Percentiles rank a stretch among this genome's conserved stretches.
Conservation (phyloP, 305 asterid species). For the Striga hermonthica region DNA sequence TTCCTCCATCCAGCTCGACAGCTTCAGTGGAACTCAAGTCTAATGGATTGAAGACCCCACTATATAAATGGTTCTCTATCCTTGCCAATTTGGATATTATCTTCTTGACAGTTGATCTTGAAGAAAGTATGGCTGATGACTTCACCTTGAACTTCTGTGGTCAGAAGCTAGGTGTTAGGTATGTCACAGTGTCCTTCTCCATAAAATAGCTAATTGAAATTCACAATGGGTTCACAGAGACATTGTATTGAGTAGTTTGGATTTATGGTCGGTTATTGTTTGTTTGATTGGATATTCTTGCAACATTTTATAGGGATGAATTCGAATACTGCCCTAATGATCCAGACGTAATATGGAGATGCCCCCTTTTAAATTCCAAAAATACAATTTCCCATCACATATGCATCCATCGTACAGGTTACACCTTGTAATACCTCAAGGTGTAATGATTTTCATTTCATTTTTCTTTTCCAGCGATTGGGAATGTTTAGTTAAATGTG, state of each 20-base stretch:
- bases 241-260: constrained; percentile 25
- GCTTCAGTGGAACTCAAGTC: constrained; percentile 36
- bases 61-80: constrained; percentile 55
- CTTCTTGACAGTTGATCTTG: constrained; percentile 61
- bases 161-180: constrained; percentile 66
- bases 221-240: constrained; percentile 9
- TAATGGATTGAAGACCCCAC: constrained; percentile 36
- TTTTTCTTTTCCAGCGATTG: too few species aligned
- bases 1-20: constrained; percentile 43
- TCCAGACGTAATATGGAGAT: not conserved
- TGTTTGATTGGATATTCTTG: not conserved
- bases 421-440: not conserved
- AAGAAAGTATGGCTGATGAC: constrained; percentile 52
- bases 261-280: constrained; percentile 16
- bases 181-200: constrained; percentile 36
- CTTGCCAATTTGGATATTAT: constrained; percentile 50
- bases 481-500: too few species aligned
- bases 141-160: constrained; percentile 48
- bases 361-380: not conserved
- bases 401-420: not conserved
- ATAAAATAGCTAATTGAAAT: constrained; percentile 11
- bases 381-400: not conserved
- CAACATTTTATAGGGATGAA: constrained; percentile 14
- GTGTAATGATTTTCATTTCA: too few species aligned
- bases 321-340: not conserved